Conservation (phyloP, 345 rosid genomes). For the Psidium guajava region DNA sequence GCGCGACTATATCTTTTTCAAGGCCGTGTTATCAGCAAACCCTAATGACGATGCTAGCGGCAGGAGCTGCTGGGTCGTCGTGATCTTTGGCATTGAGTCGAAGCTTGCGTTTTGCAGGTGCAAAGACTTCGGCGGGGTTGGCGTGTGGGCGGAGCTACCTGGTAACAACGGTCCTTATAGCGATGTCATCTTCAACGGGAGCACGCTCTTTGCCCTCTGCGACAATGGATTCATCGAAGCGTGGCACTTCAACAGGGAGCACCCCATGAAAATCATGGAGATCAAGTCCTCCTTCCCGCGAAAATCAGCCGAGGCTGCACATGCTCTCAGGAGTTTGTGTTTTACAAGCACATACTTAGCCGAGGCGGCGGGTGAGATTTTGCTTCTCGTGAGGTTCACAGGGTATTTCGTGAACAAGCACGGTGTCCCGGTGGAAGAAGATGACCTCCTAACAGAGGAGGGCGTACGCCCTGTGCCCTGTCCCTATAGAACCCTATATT, state of each 20-base stretch:
- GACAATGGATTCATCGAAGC: neutral
- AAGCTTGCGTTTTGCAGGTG: neutral
- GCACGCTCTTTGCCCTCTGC: neutral
- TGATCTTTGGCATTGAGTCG: neutral
- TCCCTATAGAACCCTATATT: neutral
- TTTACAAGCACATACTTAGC: slow-evolving; percentile 1
- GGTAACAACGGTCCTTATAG: neutral
- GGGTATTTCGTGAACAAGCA: slow-evolving; percentile 5
- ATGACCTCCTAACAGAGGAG: neutral
- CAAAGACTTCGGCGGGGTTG: neutral
- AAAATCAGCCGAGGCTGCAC: neutral
- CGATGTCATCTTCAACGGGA: neutral
- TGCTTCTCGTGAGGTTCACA: slow-evolving; percentile 2
- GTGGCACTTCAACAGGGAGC: neutral
- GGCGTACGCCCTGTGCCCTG: slow-evolving; percentile 7
- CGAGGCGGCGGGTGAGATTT: neutral
- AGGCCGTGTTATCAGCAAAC: neutral
- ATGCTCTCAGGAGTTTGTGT: neutral
- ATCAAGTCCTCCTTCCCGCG: neutral
- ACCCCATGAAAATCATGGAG: neutral
- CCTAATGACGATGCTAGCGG: neutral
- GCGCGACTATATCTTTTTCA: neutral
- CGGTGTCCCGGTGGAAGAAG: neutral
- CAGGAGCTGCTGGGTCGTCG: neutral
- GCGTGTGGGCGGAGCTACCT: neutral